These are phyloP conservation scores for Pulveroboletus frians DNA, from an alignment of 768 basidiomycete genomes.

Conservation along the genomic window DNA sequence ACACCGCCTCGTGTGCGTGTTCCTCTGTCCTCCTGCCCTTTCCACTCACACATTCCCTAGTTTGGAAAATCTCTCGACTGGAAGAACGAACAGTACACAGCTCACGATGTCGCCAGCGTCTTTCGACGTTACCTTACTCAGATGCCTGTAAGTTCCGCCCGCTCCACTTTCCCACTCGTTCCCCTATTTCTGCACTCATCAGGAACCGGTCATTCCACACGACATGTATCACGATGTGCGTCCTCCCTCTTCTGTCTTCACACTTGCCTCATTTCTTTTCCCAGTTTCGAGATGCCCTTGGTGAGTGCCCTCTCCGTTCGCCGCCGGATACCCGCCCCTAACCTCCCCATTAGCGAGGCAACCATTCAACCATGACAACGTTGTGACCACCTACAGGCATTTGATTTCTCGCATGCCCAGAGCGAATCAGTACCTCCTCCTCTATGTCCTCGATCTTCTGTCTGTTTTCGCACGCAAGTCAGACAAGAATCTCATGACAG, in stretches of 20 bases:
- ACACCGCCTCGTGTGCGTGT: conserved; percentile 70
- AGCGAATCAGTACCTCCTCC: conserved; percentile 90
- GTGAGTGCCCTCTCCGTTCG: conserved; percentile 36
- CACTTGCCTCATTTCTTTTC: conserved; percentile 6
- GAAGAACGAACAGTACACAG: conserved; percentile 80
- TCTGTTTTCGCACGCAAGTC: conserved; percentile 91
- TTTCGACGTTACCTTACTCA: conserved; percentile 93
- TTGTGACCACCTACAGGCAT: conserved; percentile 74
- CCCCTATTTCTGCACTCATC: conserved; percentile 10
- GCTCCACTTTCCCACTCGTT: neutral
- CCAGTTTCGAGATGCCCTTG: conserved; percentile 75
- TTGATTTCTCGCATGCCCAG: conserved; percentile 83
- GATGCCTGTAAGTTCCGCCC: conserved; percentile 73
- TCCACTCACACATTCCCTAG: conserved; percentile 36
- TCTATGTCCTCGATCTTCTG: conserved; percentile 93
- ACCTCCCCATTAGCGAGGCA: conserved; percentile 47
- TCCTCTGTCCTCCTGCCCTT: neutral
- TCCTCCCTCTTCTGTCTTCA: conserved; percentile 13
- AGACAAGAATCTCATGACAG: conserved; percentile 93
- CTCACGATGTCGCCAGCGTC: conserved; percentile 96
- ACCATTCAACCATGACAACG: conserved; percentile 63
- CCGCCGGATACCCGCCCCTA: conserved; percentile 9
- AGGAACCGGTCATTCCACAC: conserved; percentile 95
- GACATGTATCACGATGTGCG: conserved; percentile 84
- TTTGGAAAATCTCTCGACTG: conserved; percentile 94